Conservation (phyloP, 345 rosid species). For the Syzygium aromaticum region DNA sequence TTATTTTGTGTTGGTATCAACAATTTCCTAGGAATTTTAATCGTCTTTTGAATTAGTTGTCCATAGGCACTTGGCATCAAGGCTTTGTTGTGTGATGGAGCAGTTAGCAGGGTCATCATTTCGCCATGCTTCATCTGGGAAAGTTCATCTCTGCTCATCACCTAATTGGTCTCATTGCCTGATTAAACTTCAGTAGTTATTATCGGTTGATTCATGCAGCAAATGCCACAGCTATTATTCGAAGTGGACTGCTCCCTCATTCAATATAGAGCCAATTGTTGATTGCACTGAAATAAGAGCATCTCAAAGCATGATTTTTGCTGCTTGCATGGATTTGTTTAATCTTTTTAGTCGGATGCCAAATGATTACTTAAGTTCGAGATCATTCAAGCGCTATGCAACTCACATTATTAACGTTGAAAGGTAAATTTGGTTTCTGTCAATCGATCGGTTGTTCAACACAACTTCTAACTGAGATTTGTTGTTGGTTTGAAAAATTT, state of each 20-base stretch:
- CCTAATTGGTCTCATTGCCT: constrained; percentile 60
- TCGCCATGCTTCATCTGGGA: constrained; percentile 16
- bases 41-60: constrained; percentile 37
- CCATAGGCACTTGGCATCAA: constrained; percentile 69
- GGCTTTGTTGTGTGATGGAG: constrained; percentile 47
- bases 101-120: constrained; percentile 24
- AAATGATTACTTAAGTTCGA: constrained; percentile 51
- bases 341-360: constrained; percentile 65
- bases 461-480: background rate
- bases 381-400: constrained; percentile 43
- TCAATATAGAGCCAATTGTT: constrained; percentile 15
- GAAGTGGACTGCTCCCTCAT: constrained; percentile 14
- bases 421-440: constrained; percentile 34
- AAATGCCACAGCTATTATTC: background rate
- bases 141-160: constrained; percentile 26
- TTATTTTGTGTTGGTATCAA: background rate
- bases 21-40: background rate
- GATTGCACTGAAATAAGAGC: constrained; percentile 15
- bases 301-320: constrained; percentile 21
- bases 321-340: constrained; percentile 53
- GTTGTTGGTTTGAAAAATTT: background rate
- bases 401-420: constrained; percentile 58
- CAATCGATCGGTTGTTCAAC: background rate
- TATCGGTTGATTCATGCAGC: background rate
- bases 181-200: constrained; percentile 32